Evolutionary conservation across 192 early-diverging fungal species (phyloP), one percentile per base, ranked within the genome.

Genomic region (Linderina pennispora): DNA sequence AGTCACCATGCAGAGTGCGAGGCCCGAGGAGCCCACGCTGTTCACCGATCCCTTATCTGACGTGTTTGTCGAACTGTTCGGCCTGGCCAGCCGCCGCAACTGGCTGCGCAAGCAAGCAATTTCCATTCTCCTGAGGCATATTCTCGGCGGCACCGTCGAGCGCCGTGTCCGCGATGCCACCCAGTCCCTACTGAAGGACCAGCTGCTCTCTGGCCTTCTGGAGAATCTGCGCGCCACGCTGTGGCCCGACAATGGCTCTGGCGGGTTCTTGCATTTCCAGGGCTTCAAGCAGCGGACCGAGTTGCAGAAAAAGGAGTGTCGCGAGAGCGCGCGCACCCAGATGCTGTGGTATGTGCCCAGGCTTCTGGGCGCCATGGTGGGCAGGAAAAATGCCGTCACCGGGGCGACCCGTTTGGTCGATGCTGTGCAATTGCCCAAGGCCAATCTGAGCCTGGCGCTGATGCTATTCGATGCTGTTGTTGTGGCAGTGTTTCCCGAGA

Each of bases 31-130:
- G 10, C 50, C 66, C 2, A 71, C 75, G 0, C 50, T 54, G 3
- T 81, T 85, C 21, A 77, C 83, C 4, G 91, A 90, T 36, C 78
- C 84, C 9, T 46, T 92, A 7, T 80, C 87, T 44, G 88, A 93
- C 45, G 60, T 94, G 22, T 82, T 97, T 40, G 80, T 91, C 36
- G 91, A 97, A 60, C 50, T 89, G n/a, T 97, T 97, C 75, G 94
- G 93, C n/a, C 67, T 97, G 24, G 83, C 85, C 55, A 84, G 81
- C 40, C 78, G 80, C 28, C 86, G 83, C 55, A 95, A 93, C 58
- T 95, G 88, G 87, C 65, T 94, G 23, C 78, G 92, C 6, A 74
- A 87, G 45, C 85, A 92, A 45, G 90, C 94, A 3, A 80, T 97
- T 10, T 82, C 83, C 2, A 79, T 94, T 10, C 76, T 94, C 0